Conservation (phyloP, 495 filamentous ascomycete species). For the Penicillium egyptiacum region DNA sequence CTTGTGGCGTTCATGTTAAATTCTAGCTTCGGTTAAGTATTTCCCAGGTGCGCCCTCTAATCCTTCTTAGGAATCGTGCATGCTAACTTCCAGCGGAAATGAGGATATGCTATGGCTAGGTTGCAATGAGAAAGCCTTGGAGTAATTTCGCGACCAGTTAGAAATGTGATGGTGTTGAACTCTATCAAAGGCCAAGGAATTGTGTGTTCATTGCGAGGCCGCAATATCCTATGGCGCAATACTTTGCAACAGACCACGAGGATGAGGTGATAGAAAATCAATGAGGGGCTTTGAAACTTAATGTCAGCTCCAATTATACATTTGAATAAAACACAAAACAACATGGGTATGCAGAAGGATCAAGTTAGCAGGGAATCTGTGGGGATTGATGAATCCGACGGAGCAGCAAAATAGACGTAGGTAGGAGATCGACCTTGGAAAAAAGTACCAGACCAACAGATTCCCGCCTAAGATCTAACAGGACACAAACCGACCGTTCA, state of each 20-base stretch:
- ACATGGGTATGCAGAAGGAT: not conserved
- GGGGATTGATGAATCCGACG: not conserved
- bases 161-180: not conserved
- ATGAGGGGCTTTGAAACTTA: not conserved
- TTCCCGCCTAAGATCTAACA: not conserved
- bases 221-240: slow-evolving; percentile 6
- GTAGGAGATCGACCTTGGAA: not conserved
- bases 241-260: slow-evolving; percentile 2
- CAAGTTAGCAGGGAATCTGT: not conserved
- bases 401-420: not conserved
- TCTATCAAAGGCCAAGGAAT: not conserved
- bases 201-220: not conserved
- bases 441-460: not conserved
- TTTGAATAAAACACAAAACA: not conserved
- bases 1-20: not conserved
- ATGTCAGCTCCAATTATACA: not conserved
- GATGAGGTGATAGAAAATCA: slow-evolving; percentile 3
- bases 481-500: not conserved
- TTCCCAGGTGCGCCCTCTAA: not conserved
- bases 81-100: not conserved
- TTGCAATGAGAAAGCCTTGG: not conserved
- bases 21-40: not conserved
- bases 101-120: not conserved
- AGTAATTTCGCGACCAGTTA: not conserved
- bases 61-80: not conserved